Base-by-base conservation (phyloP, 805 yeast genomes). In the Metschnikowia continentalis region DNA sequence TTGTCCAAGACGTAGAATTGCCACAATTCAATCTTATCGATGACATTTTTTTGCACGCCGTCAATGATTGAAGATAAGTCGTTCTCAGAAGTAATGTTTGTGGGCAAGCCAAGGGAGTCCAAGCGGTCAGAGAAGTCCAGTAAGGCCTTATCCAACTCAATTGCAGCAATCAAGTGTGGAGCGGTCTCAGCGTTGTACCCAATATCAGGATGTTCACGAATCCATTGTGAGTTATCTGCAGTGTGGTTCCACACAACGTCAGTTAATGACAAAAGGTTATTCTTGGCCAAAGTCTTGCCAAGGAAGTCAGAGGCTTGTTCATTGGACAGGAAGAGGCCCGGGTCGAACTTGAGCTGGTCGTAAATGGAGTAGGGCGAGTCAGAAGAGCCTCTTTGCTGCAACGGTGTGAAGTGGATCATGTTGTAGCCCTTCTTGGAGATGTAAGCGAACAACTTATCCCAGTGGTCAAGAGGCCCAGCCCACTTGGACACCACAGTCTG, bases 171-270 rank as follows among this genome's bases (percentile, higher is more conserved):
- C 55, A 92, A 76, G 69, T 92, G 97, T 5, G 98, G 97, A 2
- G 97, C 96, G 2, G 97, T 91, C 47, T 78, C 79, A 23, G 77
- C 77, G 52, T 89, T 88, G 69, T 92, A 92, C 8, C 98, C 98
- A 2, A 88, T 82, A 20, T 91, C 97, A 0, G 98, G 97, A 59
- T 88, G 90, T 2, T 84, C 86, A 40, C 79, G 70, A 33, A 94
- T 68, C 99, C 99, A 92, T 0, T 61, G 67, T 0, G 98, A 90
- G 68, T 92, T 89, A 64, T 88, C 78, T 2, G 98, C 97, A 0
- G 98, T 92, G 64, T 92, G 99, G 65, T 92, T 92, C 77, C 90
- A 84, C 1, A 92, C 98, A 32, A 94, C 85, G 67, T 92, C 99
- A 1, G 97, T 89, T 71, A 92, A 73, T 0, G 96, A 78, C 39